Conservation (phyloP, 2,329 filamentous ascomycete species). For the Allantophomopsis cytisporea region DNA sequence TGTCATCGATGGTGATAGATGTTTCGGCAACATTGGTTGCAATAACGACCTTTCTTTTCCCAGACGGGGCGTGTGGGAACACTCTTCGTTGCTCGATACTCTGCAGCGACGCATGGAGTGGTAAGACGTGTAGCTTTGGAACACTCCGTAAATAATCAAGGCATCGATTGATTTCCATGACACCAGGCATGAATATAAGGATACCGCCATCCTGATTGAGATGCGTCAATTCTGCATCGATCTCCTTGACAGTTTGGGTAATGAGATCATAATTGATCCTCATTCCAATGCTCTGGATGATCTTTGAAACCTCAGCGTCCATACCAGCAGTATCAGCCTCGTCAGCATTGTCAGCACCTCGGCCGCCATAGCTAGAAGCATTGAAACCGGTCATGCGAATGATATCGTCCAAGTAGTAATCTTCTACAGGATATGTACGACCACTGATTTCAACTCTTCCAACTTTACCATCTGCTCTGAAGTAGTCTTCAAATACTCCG, state of each 20-base stretch:
- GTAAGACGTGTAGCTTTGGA: constrained; percentile 61
- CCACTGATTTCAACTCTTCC: constrained; percentile 79
- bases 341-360: constrained; percentile 21
- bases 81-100: constrained; percentile 80
- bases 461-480: constrained; percentile 56
- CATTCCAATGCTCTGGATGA: constrained; percentile 60
- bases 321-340: constrained; percentile 30
- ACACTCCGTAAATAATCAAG: constrained; percentile 54
- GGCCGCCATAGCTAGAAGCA: constrained; percentile 16
- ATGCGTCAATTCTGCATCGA: constrained; percentile 60
- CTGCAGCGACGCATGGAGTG: constrained; percentile 83
- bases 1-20: constrained; percentile 95
- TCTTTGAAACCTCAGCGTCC: constrained; percentile 49
- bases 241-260: constrained; percentile 63
- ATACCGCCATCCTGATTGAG: constrained; percentile 68
- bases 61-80: constrained; percentile 61
- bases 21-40: constrained; percentile 97
- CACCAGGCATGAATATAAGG: constrained; percentile 88
- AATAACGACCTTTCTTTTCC: constrained; percentile 83
- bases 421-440: constrained; percentile 77
- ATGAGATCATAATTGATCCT: constrained; percentile 89
- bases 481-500: constrained; percentile 72
- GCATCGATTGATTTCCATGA: constrained; percentile 78
- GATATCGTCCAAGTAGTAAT: constrained; percentile 83
- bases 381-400: constrained; percentile 66